Evolutionary conservation across 805 yeast genomes (phyloP), one percentile per base, ranked within the genome.

Genomic region (Wickerhamiella vanderwaltii): DNA sequence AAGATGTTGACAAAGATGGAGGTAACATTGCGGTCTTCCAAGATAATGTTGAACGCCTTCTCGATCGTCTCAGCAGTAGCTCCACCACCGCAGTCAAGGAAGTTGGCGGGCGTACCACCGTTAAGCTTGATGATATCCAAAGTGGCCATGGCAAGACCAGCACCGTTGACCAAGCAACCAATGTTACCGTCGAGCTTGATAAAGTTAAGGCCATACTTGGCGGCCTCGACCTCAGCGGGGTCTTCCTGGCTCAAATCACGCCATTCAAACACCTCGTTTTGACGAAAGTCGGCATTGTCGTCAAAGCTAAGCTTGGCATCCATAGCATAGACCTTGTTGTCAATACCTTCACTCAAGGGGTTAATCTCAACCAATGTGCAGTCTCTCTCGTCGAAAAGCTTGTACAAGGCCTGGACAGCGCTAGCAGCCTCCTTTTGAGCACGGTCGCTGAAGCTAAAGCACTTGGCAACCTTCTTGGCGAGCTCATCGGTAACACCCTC

Each of bases 101-200:
- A 91, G 74, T 91, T 91, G 52, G 98, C 99, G 57, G 99, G 99
- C 54, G 77, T 82, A 65, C 99, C 99, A 59, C 97, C 96, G 70
- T 86, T 83, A 57, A 91, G 76, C 71, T 91, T 86, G 71, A 91
- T 85, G 63, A 93, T 93, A 67, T 91, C 99, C 96, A 91, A 87
- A 52, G 99, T 91, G 56, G 99, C 99, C 99, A 91, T 91, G 58
- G 99, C 99, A 62, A 91, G 75, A 66, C 99, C 99, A 46, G 99
- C 99, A 72, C 99, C 99, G 67, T 91, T 91, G 63, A 91, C 99
- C 49, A 91, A 73, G 72, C 95, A 88, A 57, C 98, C 99, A 60
- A 91, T 88, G 73, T 86, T 84, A 67, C 99, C 99, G 61, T 88
- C 93, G 61, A 91, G 78, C 71, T 91, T 91, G 71, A 91, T 93